Evolutionary conservation across 148 eudicot species (phyloP).

Genomic region (Tetragonia tetragonoides): DNA sequence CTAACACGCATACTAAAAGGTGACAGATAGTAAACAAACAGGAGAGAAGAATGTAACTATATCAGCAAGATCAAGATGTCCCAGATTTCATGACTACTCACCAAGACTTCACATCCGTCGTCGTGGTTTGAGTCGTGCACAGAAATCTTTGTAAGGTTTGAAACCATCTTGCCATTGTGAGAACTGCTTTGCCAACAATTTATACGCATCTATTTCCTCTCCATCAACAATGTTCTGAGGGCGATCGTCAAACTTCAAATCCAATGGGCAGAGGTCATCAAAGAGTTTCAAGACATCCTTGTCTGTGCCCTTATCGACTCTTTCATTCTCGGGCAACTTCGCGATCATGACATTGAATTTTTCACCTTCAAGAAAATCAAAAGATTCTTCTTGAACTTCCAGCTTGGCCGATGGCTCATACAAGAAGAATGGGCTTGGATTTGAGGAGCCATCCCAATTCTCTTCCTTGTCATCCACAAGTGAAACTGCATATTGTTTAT

Average conservation of each 20-base stretch:
- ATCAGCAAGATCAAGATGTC: background rate
- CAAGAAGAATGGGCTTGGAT: slow-evolving; percentile 24
- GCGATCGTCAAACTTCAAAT: slow-evolving; percentile 16
- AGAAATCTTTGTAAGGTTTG: slow-evolving; percentile 14
- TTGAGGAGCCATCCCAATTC: slow-evolving; percentile 22
- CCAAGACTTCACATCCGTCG: background rate
- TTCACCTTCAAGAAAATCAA: slow-evolving; percentile 19
- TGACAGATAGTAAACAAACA: too few species aligned
- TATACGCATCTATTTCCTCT: background rate
- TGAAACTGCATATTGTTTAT: slow-evolving; percentile 42
- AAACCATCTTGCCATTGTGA: slow-evolving; percentile 23
- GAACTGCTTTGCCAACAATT: slow-evolving; percentile 11
- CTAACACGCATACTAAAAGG: too few species aligned
- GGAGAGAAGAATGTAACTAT: too few species aligned
- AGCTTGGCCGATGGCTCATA: slow-evolving; percentile 40
- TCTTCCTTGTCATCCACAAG: slow-evolving; percentile 57
- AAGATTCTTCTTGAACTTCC: slow-evolving; percentile 18
- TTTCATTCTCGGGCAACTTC: slow-evolving; percentile 17
- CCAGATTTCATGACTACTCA: slow-evolving; percentile 7
- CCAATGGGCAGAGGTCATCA: slow-evolving; percentile 25
- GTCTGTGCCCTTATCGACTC: background rate
- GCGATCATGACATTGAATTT: slow-evolving; percentile 32
- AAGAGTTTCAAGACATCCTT: slow-evolving; percentile 7
- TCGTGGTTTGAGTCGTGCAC: background rate
- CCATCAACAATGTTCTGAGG: background rate